Evolutionary conservation across 192 early-diverging fungal genomes (phyloP).

Genomic region (Podila clonocystis): DNA sequence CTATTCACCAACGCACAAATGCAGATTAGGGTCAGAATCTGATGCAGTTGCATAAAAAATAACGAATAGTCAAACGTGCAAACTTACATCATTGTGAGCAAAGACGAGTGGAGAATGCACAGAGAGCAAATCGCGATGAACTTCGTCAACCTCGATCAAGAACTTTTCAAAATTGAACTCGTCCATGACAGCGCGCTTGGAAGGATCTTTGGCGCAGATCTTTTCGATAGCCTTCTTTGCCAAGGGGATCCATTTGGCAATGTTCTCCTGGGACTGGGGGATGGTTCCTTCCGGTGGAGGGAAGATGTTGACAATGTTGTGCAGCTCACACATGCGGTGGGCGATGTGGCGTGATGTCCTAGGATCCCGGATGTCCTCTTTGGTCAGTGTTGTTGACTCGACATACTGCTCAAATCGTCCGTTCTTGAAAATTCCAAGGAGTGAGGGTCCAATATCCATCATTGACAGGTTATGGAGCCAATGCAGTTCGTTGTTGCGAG

Average conservation of each 20-base stretch:
- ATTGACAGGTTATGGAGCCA: slow-evolving; percentile 79
- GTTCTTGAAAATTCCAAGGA: slow-evolving; percentile 84
- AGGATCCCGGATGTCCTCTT: slow-evolving; percentile 72
- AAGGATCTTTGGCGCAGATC: slow-evolving; percentile 29
- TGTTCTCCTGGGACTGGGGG: slow-evolving; percentile 76
- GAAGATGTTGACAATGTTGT: slow-evolving; percentile 73
- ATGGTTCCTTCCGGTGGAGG: slow-evolving; percentile 55
- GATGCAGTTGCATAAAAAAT: not conserved
- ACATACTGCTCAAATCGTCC: slow-evolving; percentile 89
- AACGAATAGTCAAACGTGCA: not conserved
- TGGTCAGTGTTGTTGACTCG: slow-evolving; percentile 75
- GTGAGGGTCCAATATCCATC: slow-evolving; percentile 76
- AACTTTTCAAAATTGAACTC: slow-evolving; percentile 62
- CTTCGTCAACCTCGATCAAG: slow-evolving; percentile 56
- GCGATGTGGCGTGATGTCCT: slow-evolving; percentile 78
- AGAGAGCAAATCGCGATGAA: slow-evolving; percentile 46
- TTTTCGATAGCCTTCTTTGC: slow-evolving; percentile 48
- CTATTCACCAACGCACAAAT: slow-evolving; percentile 39
- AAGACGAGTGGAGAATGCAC: slow-evolving; percentile 79
- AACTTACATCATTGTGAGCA: slow-evolving; percentile 86
- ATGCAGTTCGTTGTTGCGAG: slow-evolving; percentile 82
- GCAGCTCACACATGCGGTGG: slow-evolving; percentile 73
- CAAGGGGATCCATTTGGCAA: slow-evolving; percentile 69
- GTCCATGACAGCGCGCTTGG: slow-evolving; percentile 28
- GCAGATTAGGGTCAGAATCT: not conserved